Evolutionary conservation across 495 filamentous ascomycete species (phyloP), one percentile per base, ranked within the genome.

Genomic region (Pyronema domesticum): DNA sequence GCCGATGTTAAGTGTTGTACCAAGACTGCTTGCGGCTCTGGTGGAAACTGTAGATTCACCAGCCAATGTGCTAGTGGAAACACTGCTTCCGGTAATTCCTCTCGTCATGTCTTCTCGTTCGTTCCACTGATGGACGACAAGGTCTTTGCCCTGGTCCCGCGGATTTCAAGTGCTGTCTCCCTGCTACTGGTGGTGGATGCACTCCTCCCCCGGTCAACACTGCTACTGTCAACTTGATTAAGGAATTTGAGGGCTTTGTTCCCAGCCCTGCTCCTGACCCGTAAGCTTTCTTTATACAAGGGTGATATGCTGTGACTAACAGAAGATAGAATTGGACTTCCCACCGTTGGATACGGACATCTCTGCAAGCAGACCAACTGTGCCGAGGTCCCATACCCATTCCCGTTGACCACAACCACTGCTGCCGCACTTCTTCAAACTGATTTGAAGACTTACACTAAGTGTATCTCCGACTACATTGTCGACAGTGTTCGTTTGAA

Each of bases 271-370:
- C 39, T 42, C 39, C 39, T 7, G 39, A 42, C 39, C 39, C 39
- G 23, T 30, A 30, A 30, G 23, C 23, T 30, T 30, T 5, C 23
- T 30, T 5, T 5, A 30, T 30, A 5, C 5, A 30, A 30, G 23
- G 5, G 23, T 30, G 23, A 30, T 30, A 5, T 30, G 23, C 23
- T 30, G 23, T 30, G 23, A 30, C 23, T 30, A 30, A 68, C 66
- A 51, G 63, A 61, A 33, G 71, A 76, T 49, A 67, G 69, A 13
- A 68, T 66, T 53, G 71, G 71, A 34, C 62, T 71, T 42, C 70
- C 71, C 0, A 76, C 71, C 30, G 65, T 76, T 15, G 73, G 73
- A 37, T 76, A 75, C 58, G 73, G 73, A 43, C 73, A 76, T 56
- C 67, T 72, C 10, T 76, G 72, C 65, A 33, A 51, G 49, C 65